phyloP scores from a whole-genome alignment of 139 green algal genomes.

The Pleodorina starrii region DNA sequence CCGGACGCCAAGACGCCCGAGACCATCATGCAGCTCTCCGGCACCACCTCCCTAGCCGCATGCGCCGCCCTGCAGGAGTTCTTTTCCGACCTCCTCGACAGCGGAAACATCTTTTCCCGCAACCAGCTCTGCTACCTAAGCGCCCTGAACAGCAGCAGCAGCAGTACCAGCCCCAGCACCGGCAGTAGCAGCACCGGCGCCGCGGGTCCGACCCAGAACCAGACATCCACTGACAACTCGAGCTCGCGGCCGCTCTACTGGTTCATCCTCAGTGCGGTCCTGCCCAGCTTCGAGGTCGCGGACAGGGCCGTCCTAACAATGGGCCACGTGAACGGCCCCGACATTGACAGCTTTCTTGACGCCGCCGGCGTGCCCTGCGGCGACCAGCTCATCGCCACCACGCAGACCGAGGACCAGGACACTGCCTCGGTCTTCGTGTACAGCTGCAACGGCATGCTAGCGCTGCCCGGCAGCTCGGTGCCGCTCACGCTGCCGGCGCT shows the following conservation, averaged over 20 bases:
- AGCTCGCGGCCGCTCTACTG: background rate
- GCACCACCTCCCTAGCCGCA: background rate
- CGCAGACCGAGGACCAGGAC: constrained; percentile 8
- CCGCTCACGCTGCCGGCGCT: background rate
- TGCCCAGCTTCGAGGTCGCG: background rate
- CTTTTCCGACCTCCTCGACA: constrained; percentile 23
- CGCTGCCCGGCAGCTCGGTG: too few species aligned
- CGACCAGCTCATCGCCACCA: background rate
- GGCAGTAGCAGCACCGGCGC: background rate
- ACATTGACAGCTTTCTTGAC: background rate
- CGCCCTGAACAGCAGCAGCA: background rate
- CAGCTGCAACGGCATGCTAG: background rate
- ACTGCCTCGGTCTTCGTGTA: background rate
- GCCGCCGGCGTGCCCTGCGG: constrained; percentile 23
- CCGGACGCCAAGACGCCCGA: constrained; percentile 1
- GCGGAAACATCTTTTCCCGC: background rate
- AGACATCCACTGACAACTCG: background rate
- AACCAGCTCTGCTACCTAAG: constrained; percentile 37
- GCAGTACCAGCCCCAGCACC: background rate
- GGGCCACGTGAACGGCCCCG: background rate
- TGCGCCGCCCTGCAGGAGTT: background rate
- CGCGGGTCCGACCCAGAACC: background rate
- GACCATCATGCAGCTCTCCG: constrained; percentile 14
- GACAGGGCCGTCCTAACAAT: background rate
- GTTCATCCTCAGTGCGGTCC: background rate